Evolutionary conservation across 352 stramenopile genomes (phyloP), one percentile per base, ranked within the genome.

Genomic region (Peronosclerospora sorghi): DNA sequence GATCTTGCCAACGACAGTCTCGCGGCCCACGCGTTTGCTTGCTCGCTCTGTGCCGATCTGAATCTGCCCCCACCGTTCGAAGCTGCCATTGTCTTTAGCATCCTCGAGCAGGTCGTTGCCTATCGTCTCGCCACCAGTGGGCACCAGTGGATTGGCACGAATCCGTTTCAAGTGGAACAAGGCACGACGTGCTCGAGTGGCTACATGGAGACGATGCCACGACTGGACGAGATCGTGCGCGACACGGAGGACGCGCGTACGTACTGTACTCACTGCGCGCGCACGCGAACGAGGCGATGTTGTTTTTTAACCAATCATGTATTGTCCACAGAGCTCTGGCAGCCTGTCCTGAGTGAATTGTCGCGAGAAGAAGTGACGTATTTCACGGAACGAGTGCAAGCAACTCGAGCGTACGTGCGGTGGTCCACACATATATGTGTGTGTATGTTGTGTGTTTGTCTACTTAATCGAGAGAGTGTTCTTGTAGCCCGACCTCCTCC

Each of bases 271-370:
- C n/a, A n/a, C n/a, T n/a, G n/a, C n/a, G n/a, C n/a, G n/a, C n/a
- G n/a, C n/a, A n/a, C n/a, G n/a, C n/a, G n/a, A n/a, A n/a, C n/a
- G n/a, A n/a, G n/a, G n/a, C n/a, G n/a, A n/a, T n/a, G n/a, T n/a
- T n/a, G n/a, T n/a, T n/a, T n/a, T n/a, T n/a, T n/a, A n/a, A n/a
- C n/a, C n/a, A n/a, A n/a, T n/a, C n/a, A n/a, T n/a, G n/a, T n/a
- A n/a, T n/a, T n/a, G n/a, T n/a, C n/a, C n/a, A 14, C 40, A 83
- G 75, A 66, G 32, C 44, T 83, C 35, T 88, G 75, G 75, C 71
- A 84, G 35, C 75, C 75, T 17, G 60, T 78, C 23, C 17, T 88
- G 20, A 88, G 73, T 35, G 73, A 88, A 40, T 50, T 88, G 20
- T 79, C 65, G 10, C 63, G 42, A 51, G 75, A 88, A 53, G 75